These are phyloP conservation scores for Xylaria sp. DNA, from an alignment of 2,329 filamentous ascomycete species.

Conservation along the genomic window DNA sequence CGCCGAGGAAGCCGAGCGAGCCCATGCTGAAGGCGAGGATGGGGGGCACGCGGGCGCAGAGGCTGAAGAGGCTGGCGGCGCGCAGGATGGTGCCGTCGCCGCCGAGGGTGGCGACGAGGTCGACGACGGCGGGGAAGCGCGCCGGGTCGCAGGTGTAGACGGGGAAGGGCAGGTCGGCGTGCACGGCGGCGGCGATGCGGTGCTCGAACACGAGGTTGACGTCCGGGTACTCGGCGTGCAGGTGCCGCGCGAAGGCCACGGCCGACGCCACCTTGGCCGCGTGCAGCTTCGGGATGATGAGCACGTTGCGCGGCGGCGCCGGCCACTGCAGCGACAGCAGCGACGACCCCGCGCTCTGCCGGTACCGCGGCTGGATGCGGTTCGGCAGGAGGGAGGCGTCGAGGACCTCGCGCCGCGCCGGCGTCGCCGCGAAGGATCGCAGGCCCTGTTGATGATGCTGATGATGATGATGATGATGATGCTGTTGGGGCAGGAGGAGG, in stretches of 20 bases:
- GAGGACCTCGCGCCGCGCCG: slow-evolving; percentile 49
- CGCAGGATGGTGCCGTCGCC: slow-evolving; percentile 91
- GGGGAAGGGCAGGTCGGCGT: slow-evolving; percentile 71
- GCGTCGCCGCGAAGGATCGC: slow-evolving; percentile 54
- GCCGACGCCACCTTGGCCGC: slow-evolving; percentile 57
- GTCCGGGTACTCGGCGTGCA: slow-evolving; percentile 77
- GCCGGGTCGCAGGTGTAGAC: slow-evolving; percentile 62
- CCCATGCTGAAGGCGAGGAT: slow-evolving; percentile 97
- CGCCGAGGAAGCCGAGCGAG: slow-evolving; percentile 88
- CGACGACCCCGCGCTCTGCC: slow-evolving; percentile 58
- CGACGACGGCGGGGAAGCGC: slow-evolving; percentile 76
- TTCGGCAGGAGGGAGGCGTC: slow-evolving; percentile 53
- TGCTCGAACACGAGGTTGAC: slow-evolving; percentile 84
- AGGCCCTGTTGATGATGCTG: neutral
- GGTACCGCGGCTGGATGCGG: slow-evolving; percentile 65
- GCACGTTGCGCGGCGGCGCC: slow-evolving; percentile 57
- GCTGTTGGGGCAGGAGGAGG: too few relatives aligned
- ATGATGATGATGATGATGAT: neutral
- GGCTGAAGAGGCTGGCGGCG: slow-evolving; percentile 84
- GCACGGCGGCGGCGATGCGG: slow-evolving; percentile 70
- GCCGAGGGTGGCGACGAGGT: slow-evolving; percentile 86
- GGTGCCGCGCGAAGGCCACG: slow-evolving; percentile 66
- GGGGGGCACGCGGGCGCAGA: slow-evolving; percentile 79
- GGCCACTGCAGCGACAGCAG: slow-evolving; percentile 60
- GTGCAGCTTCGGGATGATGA: slow-evolving; percentile 62